Evolutionary conservation across 495 filamentous ascomycete genomes (phyloP).

Genomic region (Aspergillus affinis): DNA sequence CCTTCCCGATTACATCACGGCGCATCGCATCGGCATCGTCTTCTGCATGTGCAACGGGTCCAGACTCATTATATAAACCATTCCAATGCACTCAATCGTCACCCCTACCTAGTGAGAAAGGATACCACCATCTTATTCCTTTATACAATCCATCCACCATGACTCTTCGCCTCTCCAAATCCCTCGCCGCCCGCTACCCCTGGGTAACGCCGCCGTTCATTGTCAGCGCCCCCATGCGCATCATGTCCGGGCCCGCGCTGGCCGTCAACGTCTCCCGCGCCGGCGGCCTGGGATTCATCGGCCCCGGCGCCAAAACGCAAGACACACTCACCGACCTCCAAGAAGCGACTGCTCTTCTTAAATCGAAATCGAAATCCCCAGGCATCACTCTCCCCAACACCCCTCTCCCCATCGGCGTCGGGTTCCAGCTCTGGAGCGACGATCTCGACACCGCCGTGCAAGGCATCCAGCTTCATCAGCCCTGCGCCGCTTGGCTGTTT

Average conservation of each 20-base stretch:
- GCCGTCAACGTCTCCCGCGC: slow-evolving; percentile 60
- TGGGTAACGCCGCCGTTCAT: slow-evolving; percentile 65
- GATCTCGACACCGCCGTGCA: slow-evolving; percentile 43
- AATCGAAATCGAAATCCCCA: slow-evolving; percentile 4
- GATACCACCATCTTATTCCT: background rate
- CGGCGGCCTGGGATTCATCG: slow-evolving; percentile 62
- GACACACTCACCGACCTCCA: slow-evolving; percentile 34
- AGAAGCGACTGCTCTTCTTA: slow-evolving; percentile 28
- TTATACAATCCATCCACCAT: background rate
- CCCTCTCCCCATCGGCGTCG: slow-evolving; percentile 59
- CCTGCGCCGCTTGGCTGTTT: slow-evolving; percentile 71
- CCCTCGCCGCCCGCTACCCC: slow-evolving; percentile 50
- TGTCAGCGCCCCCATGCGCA: slow-evolving; percentile 69
- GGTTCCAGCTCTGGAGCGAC: slow-evolving; percentile 60
- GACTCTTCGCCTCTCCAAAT: slow-evolving; percentile 8
- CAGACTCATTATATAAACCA: too few species aligned
- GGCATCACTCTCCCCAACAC: slow-evolving; percentile 18
- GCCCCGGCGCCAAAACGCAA: slow-evolving; percentile 36
- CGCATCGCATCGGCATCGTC: too few species aligned
- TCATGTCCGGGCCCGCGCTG: slow-evolving; percentile 61
- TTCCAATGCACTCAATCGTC: too few species aligned
- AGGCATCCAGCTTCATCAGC: slow-evolving; percentile 47
- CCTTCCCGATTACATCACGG: too few species aligned
- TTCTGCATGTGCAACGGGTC: too few species aligned
- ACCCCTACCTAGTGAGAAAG: too few species aligned